These are phyloP conservation scores for Chaetomiaceae sp. DNA, from an alignment of 2,329 filamentous ascomycete genomes.

Conservation along the genomic window DNA sequence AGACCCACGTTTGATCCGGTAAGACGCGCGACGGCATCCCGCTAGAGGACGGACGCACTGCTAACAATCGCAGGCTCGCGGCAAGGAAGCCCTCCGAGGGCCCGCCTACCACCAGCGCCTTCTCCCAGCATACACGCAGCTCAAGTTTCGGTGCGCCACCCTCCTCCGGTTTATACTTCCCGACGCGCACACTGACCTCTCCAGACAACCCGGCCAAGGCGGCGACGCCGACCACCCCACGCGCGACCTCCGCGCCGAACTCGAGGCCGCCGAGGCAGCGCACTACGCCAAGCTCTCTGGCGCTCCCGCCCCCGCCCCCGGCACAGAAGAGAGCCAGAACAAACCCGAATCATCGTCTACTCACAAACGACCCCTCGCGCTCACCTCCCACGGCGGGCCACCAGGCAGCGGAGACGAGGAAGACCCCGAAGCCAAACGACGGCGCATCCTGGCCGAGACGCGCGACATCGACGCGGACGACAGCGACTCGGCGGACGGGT, in stretches of 20 bases:
- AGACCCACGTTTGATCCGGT: constrained; percentile 96
- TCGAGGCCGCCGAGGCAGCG: constrained; percentile 80
- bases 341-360: constrained; percentile 33
- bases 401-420: constrained; percentile 46
- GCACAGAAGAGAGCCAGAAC: constrained; percentile 36
- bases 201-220: constrained; percentile 79
- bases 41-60: neutral
- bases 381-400: constrained; percentile 37
- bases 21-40: constrained; percentile 24
- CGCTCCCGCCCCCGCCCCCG: constrained; percentile 40
- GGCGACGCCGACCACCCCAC: constrained; percentile 63
- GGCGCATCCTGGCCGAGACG: constrained; percentile 82
- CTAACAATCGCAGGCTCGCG: constrained; percentile 63
- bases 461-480: constrained; percentile 80
- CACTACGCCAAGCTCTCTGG: constrained; percentile 84
- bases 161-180: neutral
- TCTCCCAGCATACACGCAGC: constrained; percentile 84
- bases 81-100: constrained; percentile 90
- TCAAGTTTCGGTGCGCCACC: constrained; percentile 68
- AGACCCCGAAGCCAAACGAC: constrained; percentile 74
- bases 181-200: neutral
- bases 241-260: constrained; percentile 83
- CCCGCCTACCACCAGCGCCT: constrained; percentile 95
- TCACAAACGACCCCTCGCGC: constrained; percentile 62
- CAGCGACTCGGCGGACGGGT: constrained; percentile 39